Conservation (phyloP, 176 grass and related monocot genomes). For the Ensete glaucum region DNA sequence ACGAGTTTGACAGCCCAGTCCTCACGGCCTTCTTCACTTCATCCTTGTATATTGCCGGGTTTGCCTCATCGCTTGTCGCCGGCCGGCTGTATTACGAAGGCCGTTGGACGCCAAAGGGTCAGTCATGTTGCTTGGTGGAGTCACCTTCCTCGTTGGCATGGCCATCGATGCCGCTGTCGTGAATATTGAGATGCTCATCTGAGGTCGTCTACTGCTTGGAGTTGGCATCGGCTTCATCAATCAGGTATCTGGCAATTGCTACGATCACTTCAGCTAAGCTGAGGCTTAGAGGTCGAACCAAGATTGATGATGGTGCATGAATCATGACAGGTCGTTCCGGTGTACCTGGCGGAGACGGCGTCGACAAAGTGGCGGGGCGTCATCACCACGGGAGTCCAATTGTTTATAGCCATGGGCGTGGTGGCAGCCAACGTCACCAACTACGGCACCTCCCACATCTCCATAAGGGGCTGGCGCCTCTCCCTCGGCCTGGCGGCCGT, state of each 20-base stretch:
- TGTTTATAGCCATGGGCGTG: constrained; percentile 48
- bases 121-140: constrained; percentile 69
- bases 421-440: constrained; percentile 51
- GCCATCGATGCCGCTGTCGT: constrained; percentile 47
- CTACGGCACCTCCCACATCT: constrained; percentile 26
- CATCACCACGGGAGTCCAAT: constrained; percentile 55
- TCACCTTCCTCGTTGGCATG: constrained; percentile 51
- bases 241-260: constrained; percentile 32
- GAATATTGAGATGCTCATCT: constrained; percentile 78
- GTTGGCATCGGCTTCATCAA: constrained; percentile 81
- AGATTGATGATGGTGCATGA: too few species aligned
- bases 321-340: constrained; percentile 32
- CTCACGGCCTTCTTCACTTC: constrained; percentile 86
- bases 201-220: constrained; percentile 68
- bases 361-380: constrained; percentile 49
- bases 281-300: background rate
- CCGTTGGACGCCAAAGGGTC: constrained; percentile 42
- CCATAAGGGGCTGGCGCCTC: too few species aligned
- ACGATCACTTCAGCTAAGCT: background rate
- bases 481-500: too few species aligned
- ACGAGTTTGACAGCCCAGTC: constrained; percentile 64
- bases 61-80: constrained; percentile 38
- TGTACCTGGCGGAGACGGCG: constrained; percentile 86
- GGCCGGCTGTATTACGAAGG: constrained; percentile 52
- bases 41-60: constrained; percentile 64